phyloP scores from a whole-genome alignment of 2,329 filamentous ascomycete species.

The Cercospora sp. region DNA sequence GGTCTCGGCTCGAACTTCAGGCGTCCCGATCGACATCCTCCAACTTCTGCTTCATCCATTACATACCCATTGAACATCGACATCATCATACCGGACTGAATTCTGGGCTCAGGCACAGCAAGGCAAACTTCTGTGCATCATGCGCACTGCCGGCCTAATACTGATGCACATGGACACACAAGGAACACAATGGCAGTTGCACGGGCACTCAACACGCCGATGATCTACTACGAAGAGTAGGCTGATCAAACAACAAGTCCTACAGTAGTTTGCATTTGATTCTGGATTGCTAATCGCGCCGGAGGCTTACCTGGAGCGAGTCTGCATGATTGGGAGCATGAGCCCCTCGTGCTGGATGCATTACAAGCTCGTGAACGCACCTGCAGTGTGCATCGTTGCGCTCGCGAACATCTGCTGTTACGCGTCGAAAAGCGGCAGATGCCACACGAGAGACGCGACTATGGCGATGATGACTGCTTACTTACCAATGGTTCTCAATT shows the following conservation, averaged over 20 bases:
- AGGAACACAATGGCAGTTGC: background rate
- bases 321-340: too few relatives aligned
- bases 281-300: background rate
- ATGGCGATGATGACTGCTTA: background rate
- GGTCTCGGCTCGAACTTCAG: background rate
- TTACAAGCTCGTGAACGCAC: background rate
- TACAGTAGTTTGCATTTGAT: background rate
- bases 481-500: constrained; percentile 9
- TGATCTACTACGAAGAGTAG: background rate
- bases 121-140: background rate
- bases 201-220: background rate
- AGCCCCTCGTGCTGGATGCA: background rate
- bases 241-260: background rate
- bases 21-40: background rate
- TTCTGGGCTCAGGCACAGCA: background rate
- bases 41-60: background rate
- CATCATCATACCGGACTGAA: background rate
- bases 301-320: background rate
- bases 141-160: background rate
- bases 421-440: background rate
- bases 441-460: background rate
- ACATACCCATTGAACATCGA: background rate
- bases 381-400: background rate
- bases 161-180: background rate
- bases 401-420: background rate